These are phyloP conservation scores for Trichoderma polysporum DNA, from an alignment of 2,329 filamentous ascomycete species.

Conservation along the genomic window DNA sequence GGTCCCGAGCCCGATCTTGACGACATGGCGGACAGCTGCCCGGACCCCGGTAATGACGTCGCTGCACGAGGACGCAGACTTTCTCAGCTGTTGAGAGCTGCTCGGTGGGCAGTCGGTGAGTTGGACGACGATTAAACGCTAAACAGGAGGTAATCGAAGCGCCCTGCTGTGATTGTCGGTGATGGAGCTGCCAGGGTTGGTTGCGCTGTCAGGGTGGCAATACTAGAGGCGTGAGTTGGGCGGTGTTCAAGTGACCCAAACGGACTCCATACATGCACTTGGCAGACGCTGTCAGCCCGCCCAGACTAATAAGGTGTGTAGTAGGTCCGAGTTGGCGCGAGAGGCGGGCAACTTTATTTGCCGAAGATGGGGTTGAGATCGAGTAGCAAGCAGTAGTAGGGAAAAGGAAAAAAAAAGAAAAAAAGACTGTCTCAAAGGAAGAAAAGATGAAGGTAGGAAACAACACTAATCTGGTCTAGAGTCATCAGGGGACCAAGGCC, in stretches of 20 bases:
- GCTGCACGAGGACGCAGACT: not conserved
- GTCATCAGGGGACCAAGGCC: not conserved
- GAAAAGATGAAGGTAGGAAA: not conserved
- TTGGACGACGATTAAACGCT: not conserved
- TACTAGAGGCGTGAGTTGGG: constrained; percentile 15
- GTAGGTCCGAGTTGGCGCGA: not conserved
- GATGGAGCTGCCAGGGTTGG: constrained; percentile 4
- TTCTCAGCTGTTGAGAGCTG: not conserved
- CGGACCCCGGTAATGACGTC: not conserved
- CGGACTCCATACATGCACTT: not conserved
- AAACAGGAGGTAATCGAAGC: not conserved
- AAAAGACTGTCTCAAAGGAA: not conserved
- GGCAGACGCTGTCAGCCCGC: constrained; percentile 1
- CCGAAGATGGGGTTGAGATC: not conserved
- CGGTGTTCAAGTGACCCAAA: constrained; percentile 14
- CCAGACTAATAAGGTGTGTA: not conserved
- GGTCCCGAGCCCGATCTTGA: constrained; percentile 35
- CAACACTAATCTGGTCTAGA: not conserved
- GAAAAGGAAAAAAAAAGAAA: not conserved
- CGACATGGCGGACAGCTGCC: constrained; percentile 30
- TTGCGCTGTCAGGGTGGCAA: not conserved
- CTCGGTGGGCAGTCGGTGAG: not conserved
- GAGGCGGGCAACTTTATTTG: not conserved
- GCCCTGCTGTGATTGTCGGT: not conserved
- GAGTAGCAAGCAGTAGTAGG: not conserved